A percentile compares a stretch with the other conserved stretches of the same genome.
Evolutionary conservation across 495 filamentous ascomycete species (phyloP).

Genomic region (Hypoxylon cercidicola): DNA sequence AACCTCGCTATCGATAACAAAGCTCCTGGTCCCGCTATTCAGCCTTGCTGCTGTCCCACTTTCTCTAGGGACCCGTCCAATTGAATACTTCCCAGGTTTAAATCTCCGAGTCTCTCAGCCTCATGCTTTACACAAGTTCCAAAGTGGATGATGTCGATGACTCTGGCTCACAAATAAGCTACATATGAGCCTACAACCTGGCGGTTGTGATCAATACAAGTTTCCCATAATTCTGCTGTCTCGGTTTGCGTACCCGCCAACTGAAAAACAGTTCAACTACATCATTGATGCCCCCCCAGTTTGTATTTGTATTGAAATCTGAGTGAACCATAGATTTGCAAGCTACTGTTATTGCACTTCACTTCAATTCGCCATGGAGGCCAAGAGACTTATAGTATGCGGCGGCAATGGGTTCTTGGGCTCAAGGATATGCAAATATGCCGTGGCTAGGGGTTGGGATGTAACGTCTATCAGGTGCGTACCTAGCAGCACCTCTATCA

Average conservation of each 20-base stretch:
- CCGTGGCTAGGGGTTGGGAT: slow-evolving; percentile 81
- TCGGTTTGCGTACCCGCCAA: neutral
- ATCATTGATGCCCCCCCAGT: slow-evolving; percentile 1
- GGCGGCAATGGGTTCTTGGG: slow-evolving; percentile 97
- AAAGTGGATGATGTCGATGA: no score
- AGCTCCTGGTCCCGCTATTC: no score
- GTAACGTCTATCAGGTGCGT: slow-evolving; percentile 87
- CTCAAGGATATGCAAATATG: slow-evolving; percentile 90
- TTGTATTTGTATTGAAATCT: neutral
- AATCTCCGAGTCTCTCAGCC: no score
- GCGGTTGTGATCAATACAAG: no score
- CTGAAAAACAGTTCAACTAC: neutral
- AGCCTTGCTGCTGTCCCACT: no score
- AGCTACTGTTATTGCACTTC: neutral
- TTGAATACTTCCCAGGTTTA: no score
- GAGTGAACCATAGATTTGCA: neutral
- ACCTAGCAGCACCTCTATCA: neutral
- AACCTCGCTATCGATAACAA: no score
- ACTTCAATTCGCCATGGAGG: slow-evolving; percentile 44
- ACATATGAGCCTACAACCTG: no score
- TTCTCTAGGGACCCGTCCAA: no score
- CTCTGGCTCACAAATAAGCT: no score
- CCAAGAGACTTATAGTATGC: slow-evolving; percentile 83
- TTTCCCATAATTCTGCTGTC: no score
- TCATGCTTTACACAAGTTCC: no score